Percentiles rank a stretch among this genome's conserved stretches.
These are phyloP conservation scores for Trapa incisa DNA, from an alignment of 345 rosid species.

Conservation along the genomic window DNA sequence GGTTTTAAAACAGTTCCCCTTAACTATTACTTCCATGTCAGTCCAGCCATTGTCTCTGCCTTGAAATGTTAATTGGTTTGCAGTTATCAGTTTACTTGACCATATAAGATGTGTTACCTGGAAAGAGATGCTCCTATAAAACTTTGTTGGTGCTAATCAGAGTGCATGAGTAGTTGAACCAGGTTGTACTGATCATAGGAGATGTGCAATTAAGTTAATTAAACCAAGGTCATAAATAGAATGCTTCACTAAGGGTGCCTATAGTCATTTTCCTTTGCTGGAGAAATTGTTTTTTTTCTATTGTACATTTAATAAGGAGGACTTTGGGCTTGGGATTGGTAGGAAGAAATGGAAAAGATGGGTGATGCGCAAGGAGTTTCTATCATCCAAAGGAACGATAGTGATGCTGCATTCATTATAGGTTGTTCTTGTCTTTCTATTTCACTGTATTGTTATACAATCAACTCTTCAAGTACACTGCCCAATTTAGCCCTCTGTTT, in stretches of 20 bases:
- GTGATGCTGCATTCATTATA: constrained; percentile 53
- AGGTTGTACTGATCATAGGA: too few species aligned
- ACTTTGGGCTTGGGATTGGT: constrained; percentile 47
- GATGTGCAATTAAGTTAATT: too few species aligned
- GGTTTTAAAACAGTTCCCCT: neutral
- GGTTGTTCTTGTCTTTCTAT: constrained; percentile 41
- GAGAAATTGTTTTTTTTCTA: constrained; percentile 1
- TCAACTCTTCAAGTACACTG: too few species aligned
- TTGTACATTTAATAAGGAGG: constrained; percentile 11
- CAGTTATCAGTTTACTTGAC: neutral
- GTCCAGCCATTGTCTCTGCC: neutral
- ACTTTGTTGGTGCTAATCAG: too few species aligned
- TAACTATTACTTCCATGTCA: neutral
- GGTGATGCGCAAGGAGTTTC: constrained; percentile 74
- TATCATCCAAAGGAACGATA: constrained; percentile 59
- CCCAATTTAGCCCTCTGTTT: too few species aligned
- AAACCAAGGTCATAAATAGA: neutral
- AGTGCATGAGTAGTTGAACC: too few species aligned
- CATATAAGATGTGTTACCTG: neutral
- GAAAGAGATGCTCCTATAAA: neutral
- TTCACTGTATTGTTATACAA: constrained; percentile 4
- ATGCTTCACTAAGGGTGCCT: neutral
- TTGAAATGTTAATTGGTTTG: neutral
- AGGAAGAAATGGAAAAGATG: constrained; percentile 83
- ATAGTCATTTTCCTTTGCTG: neutral